Evolutionary conservation across 495 filamentous ascomycete genomes (phyloP).

Genomic region (Pyronema domesticum): DNA sequence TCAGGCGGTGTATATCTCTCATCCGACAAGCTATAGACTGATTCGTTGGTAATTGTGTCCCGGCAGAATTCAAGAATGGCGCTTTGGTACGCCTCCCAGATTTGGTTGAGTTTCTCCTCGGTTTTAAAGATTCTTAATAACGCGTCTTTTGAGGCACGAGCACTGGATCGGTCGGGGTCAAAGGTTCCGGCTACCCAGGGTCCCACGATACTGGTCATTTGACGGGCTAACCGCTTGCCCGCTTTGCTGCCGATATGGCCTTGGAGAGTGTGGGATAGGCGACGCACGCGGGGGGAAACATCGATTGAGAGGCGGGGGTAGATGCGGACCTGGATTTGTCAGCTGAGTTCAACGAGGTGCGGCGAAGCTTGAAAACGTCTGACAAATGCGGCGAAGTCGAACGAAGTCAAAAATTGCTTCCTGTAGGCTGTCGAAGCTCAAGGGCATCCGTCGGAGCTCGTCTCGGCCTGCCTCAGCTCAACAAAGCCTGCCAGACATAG

Average conservation of each 20-base stretch:
- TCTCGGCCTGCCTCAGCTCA: no score
- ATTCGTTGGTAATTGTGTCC: conserved; percentile 59
- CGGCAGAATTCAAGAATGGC: conserved; percentile 64
- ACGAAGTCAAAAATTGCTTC: conserved; percentile 4
- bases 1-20: conserved; percentile 65
- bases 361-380: neutral
- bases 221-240: conserved; percentile 62
- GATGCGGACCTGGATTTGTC: conserved; percentile 47
- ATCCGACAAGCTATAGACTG: conserved; percentile 65
- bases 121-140: conserved; percentile 55
- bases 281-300: conserved; percentile 66
- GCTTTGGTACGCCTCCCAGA: conserved; percentile 60
- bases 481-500: no score
- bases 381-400: conserved; percentile 2
- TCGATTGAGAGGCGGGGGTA: conserved; percentile 83
- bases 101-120: conserved; percentile 52
- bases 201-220: conserved; percentile 57
- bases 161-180: conserved; percentile 60
- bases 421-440: neutral
- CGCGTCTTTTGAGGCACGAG: conserved; percentile 55
- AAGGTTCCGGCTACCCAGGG: conserved; percentile 78
- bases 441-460: conserved; percentile 19
- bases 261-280: conserved; percentile 59
- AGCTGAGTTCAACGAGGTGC: neutral
- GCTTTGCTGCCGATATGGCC: conserved; percentile 51